A percentile compares a stretch with the other conserved stretches of the same genome.
phyloP scores from a whole-genome alignment of 768 basidiomycete species.

The Termitomyces sp. region DNA sequence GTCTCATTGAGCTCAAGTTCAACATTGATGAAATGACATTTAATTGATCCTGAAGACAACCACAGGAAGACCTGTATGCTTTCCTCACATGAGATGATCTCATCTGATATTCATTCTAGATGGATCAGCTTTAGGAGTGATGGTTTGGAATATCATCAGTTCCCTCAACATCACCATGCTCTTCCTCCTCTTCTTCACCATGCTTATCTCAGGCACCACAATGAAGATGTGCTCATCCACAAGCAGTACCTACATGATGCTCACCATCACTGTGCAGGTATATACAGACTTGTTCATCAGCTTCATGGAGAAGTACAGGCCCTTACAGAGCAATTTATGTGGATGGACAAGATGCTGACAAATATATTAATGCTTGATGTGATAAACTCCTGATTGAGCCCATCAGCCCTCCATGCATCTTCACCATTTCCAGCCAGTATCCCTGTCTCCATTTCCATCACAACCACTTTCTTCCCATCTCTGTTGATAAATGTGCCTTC shows the following conservation, averaged over 20 bases:
- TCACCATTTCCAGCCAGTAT: too few relatives aligned
- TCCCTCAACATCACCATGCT: constrained; percentile 49
- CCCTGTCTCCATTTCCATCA: too few relatives aligned
- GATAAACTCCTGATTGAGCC: too few relatives aligned
- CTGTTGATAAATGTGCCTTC: too few relatives aligned
- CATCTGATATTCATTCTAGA: constrained; percentile 33
- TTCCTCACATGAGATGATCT: not conserved
- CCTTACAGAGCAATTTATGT: constrained; percentile 67
- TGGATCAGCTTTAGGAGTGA: constrained; percentile 70
- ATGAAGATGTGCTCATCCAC: constrained; percentile 49
- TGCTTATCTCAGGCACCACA: constrained; percentile 44
- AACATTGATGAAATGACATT: constrained; percentile 64
- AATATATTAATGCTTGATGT: too few relatives aligned
- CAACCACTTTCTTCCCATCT: too few relatives aligned
- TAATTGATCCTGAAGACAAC: constrained; percentile 51
- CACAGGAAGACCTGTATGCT: constrained; percentile 46
- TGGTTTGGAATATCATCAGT: constrained; percentile 56
- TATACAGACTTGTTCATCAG: constrained; percentile 68
- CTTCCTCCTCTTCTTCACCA: constrained; percentile 71
- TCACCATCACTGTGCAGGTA: constrained; percentile 43
- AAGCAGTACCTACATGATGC: constrained; percentile 42
- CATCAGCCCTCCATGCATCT: too few relatives aligned
- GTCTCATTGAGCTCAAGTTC: constrained; percentile 74
- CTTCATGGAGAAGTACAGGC: constrained; percentile 58
- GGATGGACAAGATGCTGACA: constrained; percentile 42